phyloP scores from a whole-genome alignment of 1,284 basidiomycete genomes.

The Anthracocystis walkeri region DNA sequence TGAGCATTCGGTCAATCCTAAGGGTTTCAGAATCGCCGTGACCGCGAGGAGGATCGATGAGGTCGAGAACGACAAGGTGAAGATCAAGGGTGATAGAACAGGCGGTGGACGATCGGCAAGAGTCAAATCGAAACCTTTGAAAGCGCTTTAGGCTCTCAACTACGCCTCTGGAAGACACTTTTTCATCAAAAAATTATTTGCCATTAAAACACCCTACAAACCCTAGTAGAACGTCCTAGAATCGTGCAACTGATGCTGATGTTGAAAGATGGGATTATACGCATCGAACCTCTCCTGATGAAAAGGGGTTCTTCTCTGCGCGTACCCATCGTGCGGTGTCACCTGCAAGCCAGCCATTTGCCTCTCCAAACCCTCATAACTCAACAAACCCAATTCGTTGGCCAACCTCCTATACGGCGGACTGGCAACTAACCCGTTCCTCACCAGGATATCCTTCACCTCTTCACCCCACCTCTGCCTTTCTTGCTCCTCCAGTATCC shows the following conservation, averaged over 20 bases:
- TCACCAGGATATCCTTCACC: conserved; percentile 53
- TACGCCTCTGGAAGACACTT: too few species aligned
- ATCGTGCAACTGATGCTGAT: conserved; percentile 10
- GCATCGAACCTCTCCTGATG: conserved; percentile 4
- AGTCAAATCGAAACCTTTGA: background rate
- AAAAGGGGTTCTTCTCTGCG: background rate
- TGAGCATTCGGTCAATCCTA: conserved; percentile 37
- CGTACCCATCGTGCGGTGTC: too few species aligned
- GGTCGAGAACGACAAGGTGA: background rate
- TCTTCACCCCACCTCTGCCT: conserved; percentile 79
- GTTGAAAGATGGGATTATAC: background rate
- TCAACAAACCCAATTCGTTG: conserved; percentile 84
- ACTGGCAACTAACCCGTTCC: conserved; percentile 58
- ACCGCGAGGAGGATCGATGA: conserved; percentile 38
- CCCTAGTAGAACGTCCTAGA: conserved; percentile 5
- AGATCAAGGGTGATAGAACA: too few species aligned
- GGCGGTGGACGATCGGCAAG: background rate
- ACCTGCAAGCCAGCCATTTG: conserved; percentile 16
- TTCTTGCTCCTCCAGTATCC: conserved; percentile 75
- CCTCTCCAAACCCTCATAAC: conserved; percentile 11
- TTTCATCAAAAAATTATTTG: background rate
- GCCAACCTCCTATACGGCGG: conserved; percentile 86
- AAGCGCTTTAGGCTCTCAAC: too few species aligned
- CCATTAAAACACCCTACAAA: background rate
- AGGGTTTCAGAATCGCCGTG: conserved; percentile 41